Evolutionary conservation across 345 rosid species (phyloP), one percentile per base, ranked within the genome.

Genomic region (Turnera subulata): DNA sequence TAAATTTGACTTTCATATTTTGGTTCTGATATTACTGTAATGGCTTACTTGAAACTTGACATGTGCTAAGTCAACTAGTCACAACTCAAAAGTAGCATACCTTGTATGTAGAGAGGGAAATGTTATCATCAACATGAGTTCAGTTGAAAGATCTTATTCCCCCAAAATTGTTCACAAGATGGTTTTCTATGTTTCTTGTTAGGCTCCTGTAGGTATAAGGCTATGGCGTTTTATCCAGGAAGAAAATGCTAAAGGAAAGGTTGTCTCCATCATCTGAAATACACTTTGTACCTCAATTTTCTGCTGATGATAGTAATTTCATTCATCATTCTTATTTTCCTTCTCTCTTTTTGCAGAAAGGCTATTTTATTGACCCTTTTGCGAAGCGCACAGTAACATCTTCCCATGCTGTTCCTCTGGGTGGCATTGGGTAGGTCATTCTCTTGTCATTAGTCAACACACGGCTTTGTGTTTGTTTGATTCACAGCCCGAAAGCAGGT

Each of bases 201-300:
- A 92, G 98, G 96, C 94, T 63, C 99, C 96, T 45, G 66, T 83
- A 20, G 97, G 99, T 26, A 58, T 83, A 46, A 86, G 97, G 67
- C 59, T 92, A 55, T 79, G 61, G 85, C 81, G 78, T 61, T 76
- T 53, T 29, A 6, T 71, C 23, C 81, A 84, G 44, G 84, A 82
- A 80, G 83, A 83, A 70, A 37, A 72, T 52, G 72, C 82, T 59
- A 78, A 80, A 71, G 89, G 88, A 77, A 80, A 57, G 82, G 99
- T 89, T 72, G 47, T 48, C 20, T 22, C 26, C 39, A 50, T 48
- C 50, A 2, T 53, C 47, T 21, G 29, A 16, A 24, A 0, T n/a
- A 11, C 53, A n/a, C 24, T 52, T 32, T 24, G 52, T 46, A 33
- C 50, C 12, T 62, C 53, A 60, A 25, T 46, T 38, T 44, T n/a